These are phyloP conservation scores for Daedaleopsis nitida DNA, from an alignment of 768 basidiomycete genomes.

Conservation along the genomic window DNA sequence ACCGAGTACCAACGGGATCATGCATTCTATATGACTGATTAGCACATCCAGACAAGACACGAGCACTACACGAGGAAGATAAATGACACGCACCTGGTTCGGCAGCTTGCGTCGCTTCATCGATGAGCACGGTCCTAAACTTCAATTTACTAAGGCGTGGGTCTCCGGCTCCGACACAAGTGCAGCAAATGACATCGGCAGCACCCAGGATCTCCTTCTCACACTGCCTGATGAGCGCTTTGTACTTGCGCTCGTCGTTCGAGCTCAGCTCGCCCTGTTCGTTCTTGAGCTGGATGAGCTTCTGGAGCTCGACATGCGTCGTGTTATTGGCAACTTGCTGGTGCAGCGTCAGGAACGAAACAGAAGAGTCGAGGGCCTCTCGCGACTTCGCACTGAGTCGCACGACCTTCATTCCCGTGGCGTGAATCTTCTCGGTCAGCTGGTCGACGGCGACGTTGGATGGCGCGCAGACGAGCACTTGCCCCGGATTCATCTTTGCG, in stretches of 20 bases:
- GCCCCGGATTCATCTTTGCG: constrained; percentile 99
- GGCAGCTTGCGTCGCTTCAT: constrained; percentile 97
- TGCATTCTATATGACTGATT: constrained; percentile 71
- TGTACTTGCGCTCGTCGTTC: constrained; percentile 97
- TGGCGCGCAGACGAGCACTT: constrained; percentile 97
- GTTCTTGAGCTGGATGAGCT: constrained; percentile 95
- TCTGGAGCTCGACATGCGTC: constrained; percentile 95
- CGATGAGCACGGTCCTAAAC: constrained; percentile 97
- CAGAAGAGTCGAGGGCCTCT: constrained; percentile 95
- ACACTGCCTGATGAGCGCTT: constrained; percentile 90
- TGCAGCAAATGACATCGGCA: constrained; percentile 98
- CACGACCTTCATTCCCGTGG: constrained; percentile 98
- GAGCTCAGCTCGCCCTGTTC: constrained; percentile 97
- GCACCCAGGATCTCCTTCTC: constrained; percentile 96
- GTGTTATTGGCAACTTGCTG: constrained; percentile 97
- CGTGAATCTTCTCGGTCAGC: constrained; percentile 97
- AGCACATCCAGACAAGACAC: not conserved
- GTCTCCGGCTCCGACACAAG: constrained; percentile 97
- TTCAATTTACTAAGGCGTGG: constrained; percentile 95
- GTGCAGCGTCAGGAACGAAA: constrained; percentile 92
- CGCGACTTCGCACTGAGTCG: constrained; percentile 97
- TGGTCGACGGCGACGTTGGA: constrained; percentile 99
- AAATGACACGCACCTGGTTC: constrained; percentile 71
- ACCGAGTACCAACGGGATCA: constrained; percentile 97
- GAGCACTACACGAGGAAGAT: constrained; percentile 2